A percentile compares a stretch with the other conserved stretches of the same genome.
Conservation (phyloP, 129 eudicot genomes). For the Mikania micrantha region DNA sequence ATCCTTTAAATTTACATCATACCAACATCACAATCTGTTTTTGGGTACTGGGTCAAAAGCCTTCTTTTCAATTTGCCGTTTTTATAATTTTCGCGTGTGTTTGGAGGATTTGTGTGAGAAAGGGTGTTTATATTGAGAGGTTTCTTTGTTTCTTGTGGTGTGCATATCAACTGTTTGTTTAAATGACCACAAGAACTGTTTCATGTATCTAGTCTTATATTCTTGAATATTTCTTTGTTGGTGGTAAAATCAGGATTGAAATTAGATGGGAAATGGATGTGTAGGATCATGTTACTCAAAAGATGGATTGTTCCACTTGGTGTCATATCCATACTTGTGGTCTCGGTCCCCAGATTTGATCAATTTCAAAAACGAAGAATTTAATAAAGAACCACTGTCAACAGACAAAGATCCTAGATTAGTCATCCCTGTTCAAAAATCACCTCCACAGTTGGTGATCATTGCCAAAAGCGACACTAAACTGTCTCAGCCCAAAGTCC, state of each 20-base stretch:
- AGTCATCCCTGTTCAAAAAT: conserved; percentile 22
- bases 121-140: neutral
- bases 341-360: conserved; percentile 40
- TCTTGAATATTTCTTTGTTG: neutral
- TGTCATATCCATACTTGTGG: conserved; percentile 42
- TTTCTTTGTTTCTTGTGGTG: neutral
- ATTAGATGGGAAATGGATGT: conserved; percentile 58
- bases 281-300: conserved; percentile 39
- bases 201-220: neutral
- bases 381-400: conserved; percentile 10
- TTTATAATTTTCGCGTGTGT: neutral
- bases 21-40: conserved; percentile 3
- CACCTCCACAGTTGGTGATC: conserved; percentile 51
- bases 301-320: conserved; percentile 37
- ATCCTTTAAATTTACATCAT: conserved; percentile 3
- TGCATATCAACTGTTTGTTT: conserved; percentile 18
- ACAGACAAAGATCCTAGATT: conserved; percentile 11
- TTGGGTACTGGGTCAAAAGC: neutral
- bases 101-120: too few relatives aligned
- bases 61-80: neutral
- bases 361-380: conserved; percentile 21
- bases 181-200: conserved; percentile 1
- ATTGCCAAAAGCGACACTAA: conserved; percentile 29
- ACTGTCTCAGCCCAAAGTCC: conserved; percentile 8
- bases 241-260: neutral